Conservation (phyloP, 2,329 filamentous ascomycete species). For the Rhinocladiella similis region DNA sequence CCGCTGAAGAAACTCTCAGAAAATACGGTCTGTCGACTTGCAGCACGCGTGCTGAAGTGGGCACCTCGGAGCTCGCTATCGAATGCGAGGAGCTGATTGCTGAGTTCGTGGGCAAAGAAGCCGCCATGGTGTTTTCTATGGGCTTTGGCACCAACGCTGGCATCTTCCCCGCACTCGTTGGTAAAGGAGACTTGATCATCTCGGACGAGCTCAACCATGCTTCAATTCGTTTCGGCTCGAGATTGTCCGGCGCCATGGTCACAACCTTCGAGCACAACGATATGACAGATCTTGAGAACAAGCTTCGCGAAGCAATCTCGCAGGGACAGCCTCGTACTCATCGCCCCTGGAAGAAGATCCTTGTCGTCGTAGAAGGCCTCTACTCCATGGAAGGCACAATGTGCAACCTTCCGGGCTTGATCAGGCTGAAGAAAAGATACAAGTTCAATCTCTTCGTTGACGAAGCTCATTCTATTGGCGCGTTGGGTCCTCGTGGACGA, state of each 20-base stretch:
- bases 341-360: conserved; percentile 97
- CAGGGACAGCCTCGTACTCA: conserved; percentile 98
- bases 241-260: conserved; percentile 92
- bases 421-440: conserved; percentile 89
- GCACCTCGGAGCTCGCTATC: conserved; percentile 80
- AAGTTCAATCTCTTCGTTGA: conserved; percentile 96
- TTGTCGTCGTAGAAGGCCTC: conserved; percentile 92
- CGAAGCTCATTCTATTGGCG: conserved; percentile 94
- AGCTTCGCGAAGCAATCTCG: conserved; percentile 87
- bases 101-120: conserved; percentile 88
- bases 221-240: conserved; percentile 91
- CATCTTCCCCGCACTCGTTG: conserved; percentile 86
- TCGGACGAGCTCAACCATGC: conserved; percentile 98
- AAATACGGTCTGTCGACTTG: conserved; percentile 82
- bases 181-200: conserved; percentile 90
- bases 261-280: conserved; percentile 98
- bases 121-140: conserved; percentile 98
- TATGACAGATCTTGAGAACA: conserved; percentile 80
- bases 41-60: conserved; percentile 79
- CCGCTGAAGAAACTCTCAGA: conserved; percentile 79
- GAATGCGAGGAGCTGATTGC: conserved; percentile 92
- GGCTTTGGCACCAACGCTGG: conserved; percentile 95
- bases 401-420: conserved; percentile 90
- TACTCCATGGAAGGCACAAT: conserved; percentile 99
- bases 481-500: conserved; percentile 81